phyloP scores from a whole-genome alignment of 148 eudicot species.

The Pouteria glomerata region DNA sequence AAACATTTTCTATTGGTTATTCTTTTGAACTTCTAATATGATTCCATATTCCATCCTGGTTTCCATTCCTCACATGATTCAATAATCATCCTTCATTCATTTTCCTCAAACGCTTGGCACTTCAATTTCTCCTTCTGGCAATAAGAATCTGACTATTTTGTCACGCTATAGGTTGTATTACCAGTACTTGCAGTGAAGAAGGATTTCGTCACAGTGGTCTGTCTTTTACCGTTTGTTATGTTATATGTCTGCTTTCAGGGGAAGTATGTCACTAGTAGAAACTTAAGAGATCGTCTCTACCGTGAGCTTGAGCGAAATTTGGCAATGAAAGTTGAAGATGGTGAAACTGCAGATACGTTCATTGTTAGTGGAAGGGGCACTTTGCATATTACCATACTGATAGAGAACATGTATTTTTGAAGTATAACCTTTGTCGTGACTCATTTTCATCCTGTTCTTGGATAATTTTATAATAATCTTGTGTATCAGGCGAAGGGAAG shows the following conservation, averaged over 20 bases:
- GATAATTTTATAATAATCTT: background rate
- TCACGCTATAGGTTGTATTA: background rate
- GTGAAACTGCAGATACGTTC: conserved; percentile 94
- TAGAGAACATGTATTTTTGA: conserved; percentile 87
- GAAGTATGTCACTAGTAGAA: conserved; percentile 95
- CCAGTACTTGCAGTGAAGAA: background rate
- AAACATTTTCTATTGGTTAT: background rate
- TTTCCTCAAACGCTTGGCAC: background rate
- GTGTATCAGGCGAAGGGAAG: conserved; percentile 85
- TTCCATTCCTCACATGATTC: background rate
- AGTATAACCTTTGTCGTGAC: background rate
- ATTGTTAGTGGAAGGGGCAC: conserved; percentile 97
- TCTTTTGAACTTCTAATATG: background rate
- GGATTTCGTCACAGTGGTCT: conserved; percentile 6
- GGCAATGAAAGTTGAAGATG: conserved; percentile 99
- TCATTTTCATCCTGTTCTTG: conserved; percentile 6
- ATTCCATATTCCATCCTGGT: background rate
- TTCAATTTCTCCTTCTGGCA: background rate
- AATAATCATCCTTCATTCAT: conserved; percentile 6
- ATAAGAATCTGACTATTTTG: background rate
- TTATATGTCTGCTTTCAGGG: conserved; percentile 44
- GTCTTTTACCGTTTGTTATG: conserved; percentile 5
- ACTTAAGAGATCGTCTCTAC: conserved; percentile 85
- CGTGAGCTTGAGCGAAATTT: conserved; percentile 94
- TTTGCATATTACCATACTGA: conserved; percentile 88